Base-by-base conservation (phyloP, 2,329 filamentous ascomycete species). In the Arthroderma sp. region DNA sequence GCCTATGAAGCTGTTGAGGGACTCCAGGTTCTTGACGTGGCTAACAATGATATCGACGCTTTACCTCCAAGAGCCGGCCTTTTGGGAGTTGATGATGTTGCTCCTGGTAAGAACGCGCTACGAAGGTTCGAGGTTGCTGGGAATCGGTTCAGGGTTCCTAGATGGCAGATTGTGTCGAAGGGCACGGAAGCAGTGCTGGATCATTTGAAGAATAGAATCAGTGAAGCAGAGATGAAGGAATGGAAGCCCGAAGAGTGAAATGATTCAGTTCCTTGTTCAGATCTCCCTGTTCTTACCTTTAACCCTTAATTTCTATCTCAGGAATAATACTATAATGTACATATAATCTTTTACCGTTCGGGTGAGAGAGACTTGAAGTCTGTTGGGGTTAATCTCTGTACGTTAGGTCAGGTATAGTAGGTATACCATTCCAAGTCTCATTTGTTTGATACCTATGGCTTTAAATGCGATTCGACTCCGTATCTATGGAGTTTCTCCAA, bases 101-200 rank as follows among this genome's bases (percentile, higher is more conserved):
- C 65, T 17, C 61, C 70, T 3, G 67, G 66, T 39, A 77, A 77
- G 1, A 66, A 67, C 73, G 83, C 64, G 61, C 82, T 73, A 74
- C 86, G 77, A 71, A 80, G 77, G 56, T 74, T 96, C 8, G 86
- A 95, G 52, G 86, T 95, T 2, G 81, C 81, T 28, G 90, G 90
- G 0, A 97, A 97, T 68, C 79, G 84, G 33, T 97, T 97, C 73
- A 80, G 88, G 33, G 89, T 96, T 33, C 91, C 91, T 0, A 82
- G 87, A 58, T 91, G 86, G 75, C 87, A 86, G 61, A 80, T 95
- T 5, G 74, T 97, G 52, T 87, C 91, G 60, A 87, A 89, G 61
- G 91, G 91, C 0, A 96, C 91, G 0, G 89, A 95, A 64, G 86
- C 88, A 1, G 85, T 89, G 0, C 74, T 96, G 63, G 78, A 83